Percentiles rank a stretch among this genome's conserved stretches.
Evolutionary conservation across 345 rosid species (phyloP).

Genomic region (Clausena lansium): DNA sequence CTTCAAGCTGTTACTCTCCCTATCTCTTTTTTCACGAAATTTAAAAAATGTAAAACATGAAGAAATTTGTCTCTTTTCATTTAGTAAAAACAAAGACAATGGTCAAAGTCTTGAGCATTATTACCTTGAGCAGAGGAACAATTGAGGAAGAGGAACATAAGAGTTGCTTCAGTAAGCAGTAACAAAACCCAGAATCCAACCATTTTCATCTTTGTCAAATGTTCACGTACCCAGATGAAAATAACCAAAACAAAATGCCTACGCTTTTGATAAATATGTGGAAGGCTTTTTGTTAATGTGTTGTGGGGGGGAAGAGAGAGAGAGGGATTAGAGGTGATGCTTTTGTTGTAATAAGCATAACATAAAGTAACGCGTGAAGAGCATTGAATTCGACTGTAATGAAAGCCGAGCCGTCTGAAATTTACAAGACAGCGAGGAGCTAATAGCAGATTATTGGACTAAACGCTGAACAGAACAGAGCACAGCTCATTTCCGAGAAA

Average conservation of each 20-base stretch:
- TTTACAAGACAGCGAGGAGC: neutral
- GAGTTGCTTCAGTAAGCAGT: slow-evolving; percentile 4
- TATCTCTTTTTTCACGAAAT: neutral
- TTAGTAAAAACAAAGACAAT: neutral
- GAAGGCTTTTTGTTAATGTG: neutral
- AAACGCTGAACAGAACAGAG: neutral
- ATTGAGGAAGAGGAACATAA: neutral
- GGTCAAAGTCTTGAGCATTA: neutral
- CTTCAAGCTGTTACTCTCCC: neutral
- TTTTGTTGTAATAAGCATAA: neutral
- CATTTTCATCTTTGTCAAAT: neutral
- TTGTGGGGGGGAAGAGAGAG: neutral
- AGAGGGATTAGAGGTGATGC: neutral
- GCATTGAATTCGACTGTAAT: neutral
- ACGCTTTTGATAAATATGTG: neutral
- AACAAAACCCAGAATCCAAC: slow-evolving; percentile 2
- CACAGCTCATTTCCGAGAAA: neutral
- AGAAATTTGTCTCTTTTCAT: neutral
- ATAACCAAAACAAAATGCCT: neutral
- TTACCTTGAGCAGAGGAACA: slow-evolving; percentile 12
- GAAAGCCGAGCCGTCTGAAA: neutral
- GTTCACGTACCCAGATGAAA: neutral
- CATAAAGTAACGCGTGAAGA: neutral
- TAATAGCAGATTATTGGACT: neutral
- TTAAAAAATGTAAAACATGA: too few relatives aligned